Evolutionary conservation across 2,329 filamentous ascomycete species (phyloP).

Genomic region (Xylariales sp.): DNA sequence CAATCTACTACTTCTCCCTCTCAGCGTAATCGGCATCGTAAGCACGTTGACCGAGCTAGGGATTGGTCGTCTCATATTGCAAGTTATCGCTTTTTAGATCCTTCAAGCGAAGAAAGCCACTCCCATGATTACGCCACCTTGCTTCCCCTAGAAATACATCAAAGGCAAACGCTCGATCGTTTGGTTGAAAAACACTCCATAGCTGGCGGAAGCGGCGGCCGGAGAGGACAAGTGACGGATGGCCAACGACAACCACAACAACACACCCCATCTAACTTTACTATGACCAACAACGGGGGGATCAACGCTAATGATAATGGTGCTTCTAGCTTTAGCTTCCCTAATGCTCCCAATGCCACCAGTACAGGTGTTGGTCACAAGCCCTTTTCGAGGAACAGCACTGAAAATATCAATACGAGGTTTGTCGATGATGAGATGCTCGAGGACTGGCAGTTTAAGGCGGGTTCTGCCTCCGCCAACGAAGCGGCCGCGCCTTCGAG

Average conservation of each 20-base stretch:
- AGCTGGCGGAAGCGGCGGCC: constrained; percentile 20
- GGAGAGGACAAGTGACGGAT: constrained; percentile 3
- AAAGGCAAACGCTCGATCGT: constrained; percentile 53
- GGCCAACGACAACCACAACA: constrained; percentile 16
- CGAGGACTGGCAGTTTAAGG: constrained; percentile 63
- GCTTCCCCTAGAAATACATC: constrained; percentile 55
- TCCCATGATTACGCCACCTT: constrained; percentile 29
- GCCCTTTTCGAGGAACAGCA: constrained; percentile 61
- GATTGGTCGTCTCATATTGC: constrained; percentile 17
- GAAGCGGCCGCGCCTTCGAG: constrained; percentile 50
- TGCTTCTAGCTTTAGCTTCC: constrained; percentile 63
- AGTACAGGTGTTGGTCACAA: constrained; percentile 48
- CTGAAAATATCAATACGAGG: constrained; percentile 71
- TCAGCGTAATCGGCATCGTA: constrained; percentile 23
- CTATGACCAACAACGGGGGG: constrained; percentile 28
- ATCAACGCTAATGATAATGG: constrained; percentile 51
- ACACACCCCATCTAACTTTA: constrained; percentile 6
- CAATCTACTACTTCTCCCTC: constrained; percentile 26
- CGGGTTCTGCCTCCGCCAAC: constrained; percentile 54
- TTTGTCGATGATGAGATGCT: constrained; percentile 64
- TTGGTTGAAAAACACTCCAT: constrained; percentile 52
- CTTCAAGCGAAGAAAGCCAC: constrained; percentile 48
- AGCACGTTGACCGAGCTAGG: constrained; percentile 3
- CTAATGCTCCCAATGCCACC: constrained; percentile 55
- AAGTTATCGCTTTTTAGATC: constrained; percentile 8